Evolutionary conservation across 106 monocot genomes (phyloP).

Genomic region (Dactylorhiza incarnata): DNA sequence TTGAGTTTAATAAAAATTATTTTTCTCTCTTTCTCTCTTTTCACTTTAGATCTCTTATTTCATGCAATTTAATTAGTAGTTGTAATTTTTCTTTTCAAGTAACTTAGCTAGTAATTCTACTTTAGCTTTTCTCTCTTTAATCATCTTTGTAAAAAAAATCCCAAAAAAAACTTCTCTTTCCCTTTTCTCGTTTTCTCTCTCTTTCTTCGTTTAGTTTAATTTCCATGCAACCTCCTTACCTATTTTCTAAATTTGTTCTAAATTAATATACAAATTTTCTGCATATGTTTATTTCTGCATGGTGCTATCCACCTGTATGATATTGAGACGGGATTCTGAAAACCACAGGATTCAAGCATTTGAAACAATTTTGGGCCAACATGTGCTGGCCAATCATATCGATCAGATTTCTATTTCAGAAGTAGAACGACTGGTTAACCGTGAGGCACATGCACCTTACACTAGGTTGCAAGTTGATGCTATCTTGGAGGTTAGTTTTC

Average conservation of each 20-base stretch:
- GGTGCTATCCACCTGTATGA: background rate
- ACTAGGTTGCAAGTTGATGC: constrained; percentile 43
- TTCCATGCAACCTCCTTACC: no score
- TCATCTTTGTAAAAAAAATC: no score
- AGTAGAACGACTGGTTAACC: constrained; percentile 64
- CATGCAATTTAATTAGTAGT: no score
- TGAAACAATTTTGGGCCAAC: constrained; percentile 62
- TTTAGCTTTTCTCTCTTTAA: no score
- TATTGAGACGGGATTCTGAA: background rate
- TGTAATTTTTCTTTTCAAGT: no score
- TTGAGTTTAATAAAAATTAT: no score
- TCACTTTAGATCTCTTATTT: no score
- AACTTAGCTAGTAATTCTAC: no score
- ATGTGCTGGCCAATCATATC: constrained; percentile 60
- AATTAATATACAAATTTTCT: background rate
- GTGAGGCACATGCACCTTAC: constrained; percentile 38
- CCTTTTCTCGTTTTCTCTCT: no score
- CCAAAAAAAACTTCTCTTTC: no score
- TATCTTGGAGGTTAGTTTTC: constrained; percentile 68
- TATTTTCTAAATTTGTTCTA: background rate
- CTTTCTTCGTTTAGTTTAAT: no score
- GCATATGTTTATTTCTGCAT: background rate
- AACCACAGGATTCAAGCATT: constrained; percentile 60
- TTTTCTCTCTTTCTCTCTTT: no score
- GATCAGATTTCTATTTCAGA: constrained; percentile 80